phyloP scores from a whole-genome alignment of 2,329 filamentous ascomycete species.

The Chaetoscypha palmicola region DNA sequence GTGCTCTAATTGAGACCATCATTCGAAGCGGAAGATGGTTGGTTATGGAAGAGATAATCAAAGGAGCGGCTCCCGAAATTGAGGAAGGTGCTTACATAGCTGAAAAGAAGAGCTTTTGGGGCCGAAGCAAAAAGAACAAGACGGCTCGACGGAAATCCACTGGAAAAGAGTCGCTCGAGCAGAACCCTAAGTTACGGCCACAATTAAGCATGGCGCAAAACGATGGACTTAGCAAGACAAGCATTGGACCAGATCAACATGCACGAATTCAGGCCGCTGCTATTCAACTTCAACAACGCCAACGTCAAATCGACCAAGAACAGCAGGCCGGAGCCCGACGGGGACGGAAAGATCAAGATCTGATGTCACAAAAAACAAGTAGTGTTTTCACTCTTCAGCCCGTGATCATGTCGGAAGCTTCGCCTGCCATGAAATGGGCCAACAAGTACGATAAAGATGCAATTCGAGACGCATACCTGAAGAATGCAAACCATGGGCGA shows the following conservation, averaged over 20 bases:
- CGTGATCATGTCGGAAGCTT: slow-evolving; percentile 76
- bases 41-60: slow-evolving; percentile 92
- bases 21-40: slow-evolving; percentile 82
- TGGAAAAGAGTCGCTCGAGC: slow-evolving; percentile 51
- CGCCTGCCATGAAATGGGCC: slow-evolving; percentile 94
- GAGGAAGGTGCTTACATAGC: slow-evolving; percentile 83
- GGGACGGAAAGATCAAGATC: slow-evolving; percentile 49
- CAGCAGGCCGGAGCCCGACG: slow-evolving; percentile 38
- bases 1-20: slow-evolving; percentile 81
- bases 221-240: slow-evolving; percentile 63
- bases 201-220: slow-evolving; percentile 35
- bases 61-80: slow-evolving; percentile 80
- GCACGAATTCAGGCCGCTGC: slow-evolving; percentile 90
- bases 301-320: slow-evolving; percentile 63
- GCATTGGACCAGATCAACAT: slow-evolving; percentile 84
- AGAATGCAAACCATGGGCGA: slow-evolving; percentile 64
- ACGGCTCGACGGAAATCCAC: slow-evolving; percentile 64
- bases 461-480: slow-evolving; percentile 79
- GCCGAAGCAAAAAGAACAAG: slow-evolving; percentile 68
- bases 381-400: slow-evolving; percentile 87
- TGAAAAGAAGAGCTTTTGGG: slow-evolving; percentile 92
- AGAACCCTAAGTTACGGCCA: slow-evolving; percentile 35
- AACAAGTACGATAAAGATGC: slow-evolving; percentile 88
- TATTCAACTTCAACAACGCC: slow-evolving; percentile 67
- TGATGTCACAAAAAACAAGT: slow-evolving; percentile 66